A percentile compares a stretch with the other conserved stretches of the same genome.
Conservation (phyloP, 1,284 basidiomycete genomes). For the Leccinum laetum region DNA sequence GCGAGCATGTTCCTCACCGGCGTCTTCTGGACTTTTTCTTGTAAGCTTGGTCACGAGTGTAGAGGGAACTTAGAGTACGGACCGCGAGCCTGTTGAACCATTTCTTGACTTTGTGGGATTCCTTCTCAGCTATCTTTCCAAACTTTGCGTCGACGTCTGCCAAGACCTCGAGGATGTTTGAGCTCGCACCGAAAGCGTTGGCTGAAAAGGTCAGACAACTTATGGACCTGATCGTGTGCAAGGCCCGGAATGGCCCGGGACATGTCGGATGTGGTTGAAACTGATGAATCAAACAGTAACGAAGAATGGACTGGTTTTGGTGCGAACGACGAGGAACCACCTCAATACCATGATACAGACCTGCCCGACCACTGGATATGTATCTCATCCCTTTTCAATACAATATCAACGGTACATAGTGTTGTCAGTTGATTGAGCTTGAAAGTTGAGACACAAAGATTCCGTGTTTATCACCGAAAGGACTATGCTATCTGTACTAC, state of each 20-base stretch:
- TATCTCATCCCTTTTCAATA: too few species aligned
- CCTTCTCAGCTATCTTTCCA: constrained; percentile 71
- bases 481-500: neutral
- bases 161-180: constrained; percentile 65
- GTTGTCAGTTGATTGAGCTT: too few species aligned
- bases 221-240: neutral
- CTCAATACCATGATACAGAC: too few species aligned
- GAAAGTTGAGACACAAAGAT: too few species aligned
- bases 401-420: too few species aligned
- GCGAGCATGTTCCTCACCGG: constrained; percentile 69
- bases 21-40: constrained; percentile 81
- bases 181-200: constrained; percentile 62
- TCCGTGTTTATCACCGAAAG: too few species aligned
- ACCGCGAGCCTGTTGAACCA: constrained; percentile 84
- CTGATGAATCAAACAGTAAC: too few species aligned
- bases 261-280: too few species aligned
- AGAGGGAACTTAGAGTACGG: constrained; percentile 15
- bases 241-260: too few species aligned
- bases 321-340: too few species aligned
- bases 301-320: too few species aligned
- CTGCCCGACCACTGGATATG: too few species aligned
- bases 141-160: constrained; percentile 73
- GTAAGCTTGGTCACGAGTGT: constrained; percentile 40
- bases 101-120: constrained; percentile 75
- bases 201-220: constrained; percentile 37